Evolutionary conservation across 306 rosid genomes (phyloP).

Genomic region (Vigna hirtella): DNA sequence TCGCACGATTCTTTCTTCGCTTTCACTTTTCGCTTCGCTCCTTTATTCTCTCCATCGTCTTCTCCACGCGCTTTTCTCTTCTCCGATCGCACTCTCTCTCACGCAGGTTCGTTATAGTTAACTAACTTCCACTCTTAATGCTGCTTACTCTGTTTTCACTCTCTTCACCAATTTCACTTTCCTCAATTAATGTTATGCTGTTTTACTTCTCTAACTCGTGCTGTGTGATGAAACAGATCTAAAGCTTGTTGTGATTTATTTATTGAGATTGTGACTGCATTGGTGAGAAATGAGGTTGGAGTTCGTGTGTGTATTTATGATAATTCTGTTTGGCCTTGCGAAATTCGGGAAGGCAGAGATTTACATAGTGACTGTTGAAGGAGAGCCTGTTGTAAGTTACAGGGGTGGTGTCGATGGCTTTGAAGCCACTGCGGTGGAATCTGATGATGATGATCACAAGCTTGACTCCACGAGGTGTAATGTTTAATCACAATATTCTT

Average conservation of each 20-base stretch:
- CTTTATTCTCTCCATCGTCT: constrained; percentile 41
- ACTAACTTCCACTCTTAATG: constrained; percentile 15
- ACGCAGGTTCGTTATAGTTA: not conserved
- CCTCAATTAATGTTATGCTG: too few species aligned
- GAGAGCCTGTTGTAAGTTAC: constrained; percentile 92
- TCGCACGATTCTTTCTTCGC: constrained; percentile 78
- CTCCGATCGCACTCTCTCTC: constrained; percentile 26
- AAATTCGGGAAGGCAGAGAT: constrained; percentile 68
- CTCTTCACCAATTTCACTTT: not conserved
- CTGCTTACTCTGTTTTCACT: constrained; percentile 36
- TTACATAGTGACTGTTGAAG: constrained; percentile 86
- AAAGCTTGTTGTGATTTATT: not conserved
- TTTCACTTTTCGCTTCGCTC: constrained; percentile 56
- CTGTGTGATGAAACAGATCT: constrained; percentile 47
- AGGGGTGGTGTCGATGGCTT: constrained; percentile 69
- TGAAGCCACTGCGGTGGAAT: constrained; percentile 55
- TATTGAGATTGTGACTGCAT: constrained; percentile 45
- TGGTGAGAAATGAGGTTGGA: constrained; percentile 58
- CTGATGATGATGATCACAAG: constrained; percentile 42
- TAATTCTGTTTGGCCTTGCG: constrained; percentile 49
- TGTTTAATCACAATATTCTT: constrained; percentile 16
- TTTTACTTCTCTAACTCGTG: constrained; percentile 1
- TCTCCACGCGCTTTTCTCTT: constrained; percentile 26
- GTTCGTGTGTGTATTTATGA: constrained; percentile 47
- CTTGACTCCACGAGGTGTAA: constrained; percentile 70